Percentiles rank a stretch among this genome's conserved stretches.
These are phyloP conservation scores for Exophiala alcalophila DNA, from an alignment of 2,329 filamentous ascomycete genomes.

Conservation along the genomic window DNA sequence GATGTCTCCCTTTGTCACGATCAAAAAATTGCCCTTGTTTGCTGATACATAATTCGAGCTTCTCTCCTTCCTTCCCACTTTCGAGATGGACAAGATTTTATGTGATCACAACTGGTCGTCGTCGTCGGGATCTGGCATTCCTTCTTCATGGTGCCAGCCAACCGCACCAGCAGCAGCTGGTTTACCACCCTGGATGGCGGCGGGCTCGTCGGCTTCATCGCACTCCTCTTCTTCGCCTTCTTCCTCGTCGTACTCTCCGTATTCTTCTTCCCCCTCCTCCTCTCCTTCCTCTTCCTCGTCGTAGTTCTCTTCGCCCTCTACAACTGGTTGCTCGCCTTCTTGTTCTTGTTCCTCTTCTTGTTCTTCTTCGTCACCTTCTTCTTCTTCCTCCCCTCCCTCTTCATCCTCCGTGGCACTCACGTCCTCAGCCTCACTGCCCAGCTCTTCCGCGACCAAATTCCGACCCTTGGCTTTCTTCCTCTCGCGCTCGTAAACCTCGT, in stretches of 20 bases:
- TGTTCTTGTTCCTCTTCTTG: slow-evolving; percentile 19
- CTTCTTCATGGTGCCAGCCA: slow-evolving; percentile 9
- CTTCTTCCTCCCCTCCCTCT: slow-evolving; percentile 19
- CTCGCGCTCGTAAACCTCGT: slow-evolving; percentile 32
- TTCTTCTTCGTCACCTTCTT: slow-evolving; percentile 18
- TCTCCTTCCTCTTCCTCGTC: slow-evolving; percentile 13
- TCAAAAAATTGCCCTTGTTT: no score
- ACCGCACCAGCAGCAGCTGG: slow-evolving; percentile 1
- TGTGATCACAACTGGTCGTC: slow-evolving; percentile 21
- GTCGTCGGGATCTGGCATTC: slow-evolving; percentile 23
- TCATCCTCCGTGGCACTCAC: slow-evolving; percentile 32
- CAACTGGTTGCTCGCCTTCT: slow-evolving; percentile 10
- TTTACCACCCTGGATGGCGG: neutral
- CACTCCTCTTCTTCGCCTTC: neutral
- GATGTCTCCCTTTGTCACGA: no score
- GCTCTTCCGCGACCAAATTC: slow-evolving; percentile 42
- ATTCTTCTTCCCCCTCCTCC: slow-evolving; percentile 9
- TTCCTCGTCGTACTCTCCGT: slow-evolving; percentile 2
- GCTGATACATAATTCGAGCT: no score
- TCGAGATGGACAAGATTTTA: no score
- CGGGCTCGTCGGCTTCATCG: neutral
- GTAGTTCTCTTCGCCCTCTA: slow-evolving; percentile 11
- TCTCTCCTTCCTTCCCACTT: no score
- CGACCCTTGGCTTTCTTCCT: slow-evolving; percentile 34
- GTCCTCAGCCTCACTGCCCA: slow-evolving; percentile 46